Base-by-base conservation (phyloP, 768 basidiomycete genomes). In the Hygrophoropsis aurantiaca region DNA sequence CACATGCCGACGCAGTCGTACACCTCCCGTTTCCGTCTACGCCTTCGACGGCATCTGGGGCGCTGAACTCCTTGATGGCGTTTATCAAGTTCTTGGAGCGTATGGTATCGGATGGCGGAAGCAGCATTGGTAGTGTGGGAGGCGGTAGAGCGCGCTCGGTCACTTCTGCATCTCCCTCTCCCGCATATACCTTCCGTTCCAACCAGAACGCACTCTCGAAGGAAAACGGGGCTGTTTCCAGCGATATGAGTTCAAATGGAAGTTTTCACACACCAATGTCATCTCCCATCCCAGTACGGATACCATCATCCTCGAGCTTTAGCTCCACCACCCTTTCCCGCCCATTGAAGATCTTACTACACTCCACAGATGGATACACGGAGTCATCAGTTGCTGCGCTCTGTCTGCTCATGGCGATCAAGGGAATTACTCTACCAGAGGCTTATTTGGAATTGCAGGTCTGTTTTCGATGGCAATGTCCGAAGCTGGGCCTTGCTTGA, bases 371-470 rank as follows among this genome's bases (percentile, higher is more conserved):
- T 62, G 92, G 90, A 40, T 93, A 95, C 71, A 97, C 95, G 19
- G 94, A 97, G 66, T 88, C 90, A 9, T 88, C 87, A 20, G 83
- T 94, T 5, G 82, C 92, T 43, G 94, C 93, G 18, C 74, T 97
- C 44, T 82, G 82, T 53, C 79, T 95, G 42, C 72, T 97, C 52
- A 97, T 98, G 94, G 81, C 80, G 20, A 69, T 84, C 43, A 80
- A 79, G 46, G 70, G 72, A 16, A 68, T 87, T 27, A 68, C 74
- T 40, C 77, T 97, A 7, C 90, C 94, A 8, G 91, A 94, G 62
- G 95, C 94, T 6, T 97, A 95, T 70, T 73, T 97, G 25, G 85
- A 92, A 62, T 78, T 98, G 53, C 95, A 98, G 68, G 61, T 70
- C 11, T 40, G 60, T 15, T 51, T 59, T 18, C 19, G n/a, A n/a